Conservation (phyloP, 768 basidiomycete genomes). For the Agrocybe praecox region DNA sequence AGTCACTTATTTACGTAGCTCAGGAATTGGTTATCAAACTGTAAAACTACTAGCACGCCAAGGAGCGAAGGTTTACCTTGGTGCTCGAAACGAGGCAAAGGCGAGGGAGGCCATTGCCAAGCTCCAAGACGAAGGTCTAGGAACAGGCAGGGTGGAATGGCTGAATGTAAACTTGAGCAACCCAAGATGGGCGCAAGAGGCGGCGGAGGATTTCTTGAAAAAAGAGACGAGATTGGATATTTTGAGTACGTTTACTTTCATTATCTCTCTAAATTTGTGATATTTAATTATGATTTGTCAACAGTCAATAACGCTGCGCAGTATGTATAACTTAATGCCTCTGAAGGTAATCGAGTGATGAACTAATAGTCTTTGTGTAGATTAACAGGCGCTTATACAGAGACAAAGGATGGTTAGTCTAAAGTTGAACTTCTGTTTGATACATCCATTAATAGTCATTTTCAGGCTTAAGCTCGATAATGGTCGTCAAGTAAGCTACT, state of each 20-base stretch:
- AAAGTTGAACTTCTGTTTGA: no score
- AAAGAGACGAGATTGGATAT: slow-evolving; percentile 38
- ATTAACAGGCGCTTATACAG: slow-evolving; percentile 18
- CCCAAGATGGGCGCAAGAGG: slow-evolving; percentile 20
- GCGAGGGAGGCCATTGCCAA: slow-evolving; percentile 19
- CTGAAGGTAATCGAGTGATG: no score
- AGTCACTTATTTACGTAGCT: no score
- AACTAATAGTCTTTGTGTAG: slow-evolving; percentile 1
- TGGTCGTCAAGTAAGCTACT: slow-evolving; percentile 25
- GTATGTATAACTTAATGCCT: slow-evolving; percentile 10
- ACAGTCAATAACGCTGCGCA: slow-evolving; percentile 29
- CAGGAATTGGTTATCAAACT: slow-evolving; percentile 50
- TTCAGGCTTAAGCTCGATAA: slow-evolving; percentile 14
- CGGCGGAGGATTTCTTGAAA: slow-evolving; percentile 43
- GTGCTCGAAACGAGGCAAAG: slow-evolving; percentile 40
- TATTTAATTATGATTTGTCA: not conserved
- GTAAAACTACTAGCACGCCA: slow-evolving; percentile 45
- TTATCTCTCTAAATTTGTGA: not conserved
- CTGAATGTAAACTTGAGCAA: slow-evolving; percentile 47
- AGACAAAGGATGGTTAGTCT: slow-evolving; percentile 29
- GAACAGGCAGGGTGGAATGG: slow-evolving; percentile 33
- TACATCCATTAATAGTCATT: no score
- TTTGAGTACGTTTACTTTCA: slow-evolving; percentile 7
- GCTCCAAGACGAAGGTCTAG: slow-evolving; percentile 9
- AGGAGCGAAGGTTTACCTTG: slow-evolving; percentile 57